phyloP scores from a whole-genome alignment of 1,139 yeast genomes.

The Hemisphaericaspora xylanilytica region DNA sequence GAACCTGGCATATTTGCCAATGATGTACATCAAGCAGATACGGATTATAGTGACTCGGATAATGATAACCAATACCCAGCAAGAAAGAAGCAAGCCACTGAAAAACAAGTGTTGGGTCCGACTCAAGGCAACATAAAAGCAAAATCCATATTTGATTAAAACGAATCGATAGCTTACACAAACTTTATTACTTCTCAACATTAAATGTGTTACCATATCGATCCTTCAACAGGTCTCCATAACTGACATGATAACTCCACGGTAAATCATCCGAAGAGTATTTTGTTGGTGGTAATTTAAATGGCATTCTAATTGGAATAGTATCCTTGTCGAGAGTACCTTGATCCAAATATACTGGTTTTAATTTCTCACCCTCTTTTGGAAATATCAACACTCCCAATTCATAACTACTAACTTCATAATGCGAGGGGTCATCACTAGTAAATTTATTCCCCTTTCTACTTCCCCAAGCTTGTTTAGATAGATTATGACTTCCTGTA shows the following conservation, averaged over 20 bases:
- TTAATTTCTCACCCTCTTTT: conserved; percentile 19
- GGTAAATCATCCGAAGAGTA: conserved; percentile 45
- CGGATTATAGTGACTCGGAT: conserved; percentile 25
- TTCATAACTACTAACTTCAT: conserved; percentile 48
- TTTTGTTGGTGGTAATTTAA: conserved; percentile 45
- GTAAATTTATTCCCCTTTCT: conserved; percentile 21
- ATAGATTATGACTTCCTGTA: conserved; percentile 65
- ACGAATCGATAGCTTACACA: neutral
- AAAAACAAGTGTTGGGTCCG: conserved; percentile 29
- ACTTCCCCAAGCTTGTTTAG: conserved; percentile 73
- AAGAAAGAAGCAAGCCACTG: conserved; percentile 11
- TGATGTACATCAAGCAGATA: conserved; percentile 17
- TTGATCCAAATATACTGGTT: conserved; percentile 44
- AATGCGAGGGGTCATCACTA: conserved; percentile 18
- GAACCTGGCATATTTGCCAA: conserved; percentile 1
- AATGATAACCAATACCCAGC: conserved; percentile 12
- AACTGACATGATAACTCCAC: conserved; percentile 39
- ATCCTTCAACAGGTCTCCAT: conserved; percentile 21
- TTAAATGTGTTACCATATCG: conserved; percentile 21
- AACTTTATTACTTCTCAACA: conserved; percentile 1
- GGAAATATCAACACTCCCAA: conserved; percentile 50
- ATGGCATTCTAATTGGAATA: conserved; percentile 51
- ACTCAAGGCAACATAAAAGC: conserved; percentile 34
- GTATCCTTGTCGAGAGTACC: conserved; percentile 12
- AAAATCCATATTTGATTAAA: conserved; percentile 33